Evolutionary conservation across 805 yeast genomes (phyloP).

Genomic region (Lachancea meyersii): DNA sequence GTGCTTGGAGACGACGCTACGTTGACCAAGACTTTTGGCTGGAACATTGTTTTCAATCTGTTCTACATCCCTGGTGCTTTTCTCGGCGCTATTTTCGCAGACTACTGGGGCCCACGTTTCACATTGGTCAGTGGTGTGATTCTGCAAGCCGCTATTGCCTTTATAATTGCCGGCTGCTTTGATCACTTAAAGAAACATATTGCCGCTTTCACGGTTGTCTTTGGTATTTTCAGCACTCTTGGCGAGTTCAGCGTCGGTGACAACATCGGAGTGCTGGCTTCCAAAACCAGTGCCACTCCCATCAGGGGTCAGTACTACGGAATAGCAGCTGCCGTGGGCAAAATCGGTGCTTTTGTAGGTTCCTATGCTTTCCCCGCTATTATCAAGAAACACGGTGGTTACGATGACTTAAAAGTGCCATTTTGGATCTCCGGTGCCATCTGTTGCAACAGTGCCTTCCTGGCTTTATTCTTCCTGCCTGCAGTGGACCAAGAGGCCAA

Average conservation of each 20-base stretch:
- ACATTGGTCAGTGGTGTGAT: slow-evolving; percentile 65
- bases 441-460: slow-evolving; percentile 62
- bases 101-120: slow-evolving; percentile 84
- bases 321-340: slow-evolving; percentile 86
- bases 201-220: slow-evolving; percentile 77
- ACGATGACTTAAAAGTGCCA: slow-evolving; percentile 63
- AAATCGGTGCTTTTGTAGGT: slow-evolving; percentile 89
- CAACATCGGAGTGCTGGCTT: slow-evolving; percentile 79
- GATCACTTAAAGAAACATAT: slow-evolving; percentile 49
- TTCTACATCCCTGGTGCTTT: slow-evolving; percentile 89
- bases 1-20: slow-evolving; percentile 54
- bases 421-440: slow-evolving; percentile 77
- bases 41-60: slow-evolving; percentile 83
- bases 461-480: slow-evolving; percentile 71
- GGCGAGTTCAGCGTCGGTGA: slow-evolving; percentile 97
- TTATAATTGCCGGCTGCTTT: slow-evolving; percentile 72
- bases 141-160: slow-evolving; percentile 74
- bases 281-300: slow-evolving; percentile 81
- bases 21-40: slow-evolving; percentile 73
- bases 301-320: slow-evolving; percentile 89
- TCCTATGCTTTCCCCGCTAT: slow-evolving; percentile 83
- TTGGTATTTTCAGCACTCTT: slow-evolving; percentile 77
- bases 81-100: slow-evolving; percentile 79
- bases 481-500: slow-evolving; percentile 79
- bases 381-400: slow-evolving; percentile 53